Conservation (phyloP, 176 grass and related monocot genomes). For the Juncus effusus region DNA sequence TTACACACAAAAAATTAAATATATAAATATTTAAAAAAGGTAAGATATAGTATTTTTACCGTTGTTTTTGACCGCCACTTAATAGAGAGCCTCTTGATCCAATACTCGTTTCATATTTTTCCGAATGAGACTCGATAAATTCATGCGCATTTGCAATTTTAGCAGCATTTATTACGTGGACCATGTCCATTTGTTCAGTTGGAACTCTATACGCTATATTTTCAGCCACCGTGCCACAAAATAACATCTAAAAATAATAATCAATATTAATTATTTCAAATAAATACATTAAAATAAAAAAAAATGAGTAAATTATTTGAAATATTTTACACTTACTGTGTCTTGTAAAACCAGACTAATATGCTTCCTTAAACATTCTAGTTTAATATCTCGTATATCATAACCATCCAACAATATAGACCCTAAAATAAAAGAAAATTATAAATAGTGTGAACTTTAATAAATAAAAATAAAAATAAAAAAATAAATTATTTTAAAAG, state of each 20-base stretch:
- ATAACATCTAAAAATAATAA: constrained; percentile 61
- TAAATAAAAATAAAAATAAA: constrained; percentile 5
- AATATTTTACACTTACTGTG: constrained; percentile 34
- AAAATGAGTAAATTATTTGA: constrained; percentile 13
- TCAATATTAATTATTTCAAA: constrained; percentile 21
- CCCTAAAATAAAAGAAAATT: constrained; percentile 32
- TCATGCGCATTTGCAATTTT: constrained; percentile 73
- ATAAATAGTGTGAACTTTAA: background rate
- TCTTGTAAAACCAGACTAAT: constrained; percentile 76
- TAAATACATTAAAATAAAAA: background rate
- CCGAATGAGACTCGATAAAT: constrained; percentile 60
- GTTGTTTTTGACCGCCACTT: constrained; percentile 72
- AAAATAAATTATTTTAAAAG: background rate
- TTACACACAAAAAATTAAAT: background rate
- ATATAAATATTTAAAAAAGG: background rate
- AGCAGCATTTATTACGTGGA: constrained; percentile 52
- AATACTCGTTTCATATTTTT: constrained; percentile 57
- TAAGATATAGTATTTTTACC: constrained; percentile 24
- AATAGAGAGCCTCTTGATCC: constrained; percentile 63
- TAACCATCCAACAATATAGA: constrained; percentile 64
- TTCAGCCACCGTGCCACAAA: constrained; percentile 73
- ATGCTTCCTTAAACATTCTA: constrained; percentile 58
- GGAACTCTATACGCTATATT: constrained; percentile 73
- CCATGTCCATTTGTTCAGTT: constrained; percentile 38
- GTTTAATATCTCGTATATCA: constrained; percentile 65